Base-by-base conservation (phyloP, 176 grass and related monocot genomes). In the Elaeis guineensis region DNA sequence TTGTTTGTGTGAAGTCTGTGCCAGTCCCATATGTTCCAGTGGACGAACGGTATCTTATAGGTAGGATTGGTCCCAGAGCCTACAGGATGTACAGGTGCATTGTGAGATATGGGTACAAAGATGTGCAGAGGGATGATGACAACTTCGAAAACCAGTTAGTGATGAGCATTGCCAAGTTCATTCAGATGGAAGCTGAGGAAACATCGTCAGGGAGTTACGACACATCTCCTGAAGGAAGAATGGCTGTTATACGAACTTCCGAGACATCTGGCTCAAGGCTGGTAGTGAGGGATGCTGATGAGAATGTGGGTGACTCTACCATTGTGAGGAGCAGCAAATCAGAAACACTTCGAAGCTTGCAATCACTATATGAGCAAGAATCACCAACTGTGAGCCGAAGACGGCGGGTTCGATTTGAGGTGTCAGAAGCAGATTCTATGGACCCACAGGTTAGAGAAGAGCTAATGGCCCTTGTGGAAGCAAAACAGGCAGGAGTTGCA, bases 51-150 rank as follows among this genome's bases (percentile, higher is more conserved):
- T 89, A 83, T 76, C 78, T 98, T 58, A 83, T 98, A 4, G 93
- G 93, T 17, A 75, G 93, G 75, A 86, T 92, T 66, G 93, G 93
- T 55, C 84, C 93, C 30, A 74, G 58, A 72, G 63, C 67, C 16
- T 98, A 89, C 80, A 74, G 76, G 69, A 92, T 98, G 93, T 98
- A 92, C 71, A 81, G 93, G 32, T 98, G 93, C 76, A 92, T 92
- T 59, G 73, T 85, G 21, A 90, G 93, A 58, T 89, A 89, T 32
- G 93, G 93, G 19, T 98, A 98, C 81, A 98, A 98, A 58, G 93
- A 98, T 60, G 81, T 92, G 56, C 81, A 86, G 69, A 74, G 64
- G 61, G 93, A 92, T 52, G 87, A 90, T 29, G 87, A 97, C 5
- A 89, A 98, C 73, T 98, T 98, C 58, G 93, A 98, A 57, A 82